These are phyloP conservation scores for Saitozyma podzolica DNA, from an alignment of 768 basidiomycete species.

Conservation along the genomic window DNA sequence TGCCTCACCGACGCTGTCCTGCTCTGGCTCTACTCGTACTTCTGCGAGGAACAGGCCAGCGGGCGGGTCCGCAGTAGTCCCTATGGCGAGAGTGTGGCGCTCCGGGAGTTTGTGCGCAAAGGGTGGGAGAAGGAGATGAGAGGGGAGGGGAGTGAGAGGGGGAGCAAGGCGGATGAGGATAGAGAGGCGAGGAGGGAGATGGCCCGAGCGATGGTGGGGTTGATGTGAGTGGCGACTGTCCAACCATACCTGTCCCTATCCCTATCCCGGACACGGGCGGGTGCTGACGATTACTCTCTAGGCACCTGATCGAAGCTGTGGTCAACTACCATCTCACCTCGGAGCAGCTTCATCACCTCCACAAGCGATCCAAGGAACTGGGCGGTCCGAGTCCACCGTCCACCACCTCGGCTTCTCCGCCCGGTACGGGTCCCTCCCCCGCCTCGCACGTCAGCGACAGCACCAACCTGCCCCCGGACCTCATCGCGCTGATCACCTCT, in stretches of 20 bases:
- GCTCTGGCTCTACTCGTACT: slow-evolving; percentile 41
- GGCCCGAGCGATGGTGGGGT: slow-evolving; percentile 40
- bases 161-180: slow-evolving; percentile 8
- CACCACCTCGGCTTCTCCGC: slow-evolving; percentile 19
- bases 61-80: slow-evolving; percentile 22
- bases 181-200: slow-evolving; percentile 22
- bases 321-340: slow-evolving; percentile 31
- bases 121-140: slow-evolving; percentile 35
- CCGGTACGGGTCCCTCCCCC: slow-evolving; percentile 14
- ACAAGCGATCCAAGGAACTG: slow-evolving; percentile 3
- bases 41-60: slow-evolving; percentile 35
- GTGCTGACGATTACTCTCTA: slow-evolving; percentile 1
- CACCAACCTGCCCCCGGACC: slow-evolving; percentile 19
- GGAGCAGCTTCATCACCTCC: slow-evolving; percentile 29
- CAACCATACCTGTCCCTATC: background rate
- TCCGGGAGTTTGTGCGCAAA: slow-evolving; percentile 29
- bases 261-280: background rate
- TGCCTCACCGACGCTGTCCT: slow-evolving; percentile 40
- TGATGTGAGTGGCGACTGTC: slow-evolving; percentile 34
- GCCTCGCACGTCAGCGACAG: slow-evolving; percentile 9
- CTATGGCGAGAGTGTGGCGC: slow-evolving; percentile 21
- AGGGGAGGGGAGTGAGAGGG: slow-evolving; percentile 1
- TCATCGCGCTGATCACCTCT: slow-evolving; percentile 26
- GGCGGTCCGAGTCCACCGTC: slow-evolving; percentile 23
- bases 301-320: slow-evolving; percentile 44